Evolutionary conservation across 768 basidiomycete genomes (phyloP).

Genomic region (Agrocybe praecox): DNA sequence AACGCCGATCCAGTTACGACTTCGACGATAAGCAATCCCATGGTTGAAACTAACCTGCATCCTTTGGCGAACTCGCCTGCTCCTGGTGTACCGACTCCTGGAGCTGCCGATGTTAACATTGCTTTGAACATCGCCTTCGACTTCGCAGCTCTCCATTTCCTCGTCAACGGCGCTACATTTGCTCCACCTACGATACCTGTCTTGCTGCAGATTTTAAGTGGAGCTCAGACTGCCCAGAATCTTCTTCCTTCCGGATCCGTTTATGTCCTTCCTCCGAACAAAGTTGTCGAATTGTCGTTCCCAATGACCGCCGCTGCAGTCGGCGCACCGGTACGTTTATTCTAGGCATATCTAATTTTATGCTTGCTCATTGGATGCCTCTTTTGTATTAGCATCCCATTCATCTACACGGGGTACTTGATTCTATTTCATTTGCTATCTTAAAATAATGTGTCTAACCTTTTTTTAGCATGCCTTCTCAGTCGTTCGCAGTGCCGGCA

Average conservation of each 20-base stretch:
- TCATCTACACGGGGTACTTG: conserved; percentile 44
- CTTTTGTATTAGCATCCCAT: conserved; percentile 36
- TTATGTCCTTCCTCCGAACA: conserved; percentile 41
- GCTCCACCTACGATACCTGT: conserved; percentile 42
- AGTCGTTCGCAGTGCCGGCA: conserved; percentile 44
- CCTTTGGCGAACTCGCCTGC: conserved; percentile 26
- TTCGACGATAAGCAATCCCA: conserved; percentile 23
- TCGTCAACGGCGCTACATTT: conserved; percentile 37
- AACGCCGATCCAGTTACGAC: conserved; percentile 39
- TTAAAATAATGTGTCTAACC: background rate
- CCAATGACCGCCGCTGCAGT: conserved; percentile 39
- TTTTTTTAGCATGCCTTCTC: conserved; percentile 33
- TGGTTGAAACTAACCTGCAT: conserved; percentile 40
- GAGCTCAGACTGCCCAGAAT: conserved; percentile 31
- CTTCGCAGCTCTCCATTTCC: conserved; percentile 20
- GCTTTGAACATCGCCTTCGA: conserved; percentile 31
- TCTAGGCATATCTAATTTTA: background rate
- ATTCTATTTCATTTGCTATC: background rate
- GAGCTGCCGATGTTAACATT: conserved; percentile 40
- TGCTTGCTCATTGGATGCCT: background rate
- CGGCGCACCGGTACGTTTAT: conserved; percentile 33
- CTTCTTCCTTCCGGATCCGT: conserved; percentile 44
- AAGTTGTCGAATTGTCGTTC: conserved; percentile 45
- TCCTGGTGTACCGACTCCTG: conserved; percentile 34
- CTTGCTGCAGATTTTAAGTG: conserved; percentile 47